Evolutionary conservation across 345 rosid species (phyloP).

Genomic region (Raphanus raphanistrum): DNA sequence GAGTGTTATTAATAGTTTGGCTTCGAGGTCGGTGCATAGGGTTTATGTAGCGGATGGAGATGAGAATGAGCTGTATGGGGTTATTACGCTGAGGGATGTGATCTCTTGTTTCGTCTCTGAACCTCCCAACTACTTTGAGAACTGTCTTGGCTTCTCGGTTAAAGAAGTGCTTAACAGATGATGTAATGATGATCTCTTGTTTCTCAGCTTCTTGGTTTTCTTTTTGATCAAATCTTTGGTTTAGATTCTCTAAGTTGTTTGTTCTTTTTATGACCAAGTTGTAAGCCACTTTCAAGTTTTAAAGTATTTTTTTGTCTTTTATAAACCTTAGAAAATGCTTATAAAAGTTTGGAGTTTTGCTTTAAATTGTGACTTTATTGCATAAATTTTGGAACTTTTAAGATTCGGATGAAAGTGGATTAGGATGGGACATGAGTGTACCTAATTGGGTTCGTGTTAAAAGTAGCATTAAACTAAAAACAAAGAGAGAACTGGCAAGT

Average conservation of each 20-base stretch:
- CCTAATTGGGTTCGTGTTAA: background rate
- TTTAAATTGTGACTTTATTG: background rate
- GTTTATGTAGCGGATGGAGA: slow-evolving; percentile 56
- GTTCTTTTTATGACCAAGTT: background rate
- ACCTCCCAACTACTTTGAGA: slow-evolving; percentile 69
- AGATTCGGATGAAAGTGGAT: background rate
- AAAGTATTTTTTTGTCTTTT: background rate
- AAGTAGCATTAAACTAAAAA: background rate
- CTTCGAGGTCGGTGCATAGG: slow-evolving; percentile 70
- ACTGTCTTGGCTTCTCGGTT: slow-evolving; percentile 56
- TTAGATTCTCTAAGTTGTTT: background rate
- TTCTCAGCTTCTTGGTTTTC: background rate
- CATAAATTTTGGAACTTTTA: background rate
- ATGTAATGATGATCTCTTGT: slow-evolving; percentile 37
- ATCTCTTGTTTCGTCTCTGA: slow-evolving; percentile 83
- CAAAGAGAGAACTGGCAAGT: background rate
- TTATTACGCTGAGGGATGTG: slow-evolving; percentile 86
- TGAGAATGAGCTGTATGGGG: slow-evolving; percentile 64
- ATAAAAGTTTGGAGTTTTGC: background rate
- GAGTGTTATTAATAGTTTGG: slow-evolving; percentile 65
- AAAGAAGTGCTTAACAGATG: slow-evolving; percentile 51
- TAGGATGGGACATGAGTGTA: background rate
- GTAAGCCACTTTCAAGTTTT: background rate
- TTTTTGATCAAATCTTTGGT: slow-evolving; percentile 7
- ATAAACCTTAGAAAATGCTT: background rate